phyloP scores from a whole-genome alignment of 257 asterid genomes.

The Scutellaria galericulata region DNA sequence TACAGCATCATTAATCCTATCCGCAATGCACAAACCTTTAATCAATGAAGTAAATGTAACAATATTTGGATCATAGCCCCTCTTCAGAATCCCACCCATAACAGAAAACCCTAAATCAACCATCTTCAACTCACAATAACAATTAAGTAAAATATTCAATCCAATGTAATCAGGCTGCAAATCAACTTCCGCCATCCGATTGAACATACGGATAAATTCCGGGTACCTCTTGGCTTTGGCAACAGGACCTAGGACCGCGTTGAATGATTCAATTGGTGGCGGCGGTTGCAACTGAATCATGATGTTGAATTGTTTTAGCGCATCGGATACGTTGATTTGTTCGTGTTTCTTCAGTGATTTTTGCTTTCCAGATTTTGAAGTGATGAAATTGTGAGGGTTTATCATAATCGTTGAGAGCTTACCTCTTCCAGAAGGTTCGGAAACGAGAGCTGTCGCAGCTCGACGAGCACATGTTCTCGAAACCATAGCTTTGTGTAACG shows the following conservation, averaged over 20 bases:
- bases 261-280: constrained; percentile 54
- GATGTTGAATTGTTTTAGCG: constrained; percentile 44
- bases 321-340: constrained; percentile 37
- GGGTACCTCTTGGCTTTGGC: constrained; percentile 50
- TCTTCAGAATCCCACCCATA: constrained; percentile 58
- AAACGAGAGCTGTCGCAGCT: constrained; percentile 33
- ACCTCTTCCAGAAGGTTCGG: constrained; percentile 37
- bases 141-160: constrained; percentile 60
- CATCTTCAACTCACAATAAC: constrained; percentile 54
- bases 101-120: constrained; percentile 58
- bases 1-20: constrained; percentile 56
- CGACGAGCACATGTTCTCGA: constrained; percentile 36
- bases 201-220: constrained; percentile 49
- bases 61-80: constrained; percentile 61
- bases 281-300: constrained; percentile 61
- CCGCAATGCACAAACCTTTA: constrained; percentile 64
- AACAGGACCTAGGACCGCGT: constrained; percentile 49
- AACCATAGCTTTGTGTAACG: constrained; percentile 43
- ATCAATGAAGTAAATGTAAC: constrained; percentile 61
- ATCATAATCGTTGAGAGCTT: constrained; percentile 39
- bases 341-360: constrained; percentile 33
- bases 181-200: constrained; percentile 47
- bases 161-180: constrained; percentile 58
- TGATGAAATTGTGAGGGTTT: constrained; percentile 22
- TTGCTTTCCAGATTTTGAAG: constrained; percentile 22